Evolutionary conservation across 768 basidiomycete genomes (phyloP), one percentile per base, ranked within the genome.

Genomic region (Saitozyma podzolica): DNA sequence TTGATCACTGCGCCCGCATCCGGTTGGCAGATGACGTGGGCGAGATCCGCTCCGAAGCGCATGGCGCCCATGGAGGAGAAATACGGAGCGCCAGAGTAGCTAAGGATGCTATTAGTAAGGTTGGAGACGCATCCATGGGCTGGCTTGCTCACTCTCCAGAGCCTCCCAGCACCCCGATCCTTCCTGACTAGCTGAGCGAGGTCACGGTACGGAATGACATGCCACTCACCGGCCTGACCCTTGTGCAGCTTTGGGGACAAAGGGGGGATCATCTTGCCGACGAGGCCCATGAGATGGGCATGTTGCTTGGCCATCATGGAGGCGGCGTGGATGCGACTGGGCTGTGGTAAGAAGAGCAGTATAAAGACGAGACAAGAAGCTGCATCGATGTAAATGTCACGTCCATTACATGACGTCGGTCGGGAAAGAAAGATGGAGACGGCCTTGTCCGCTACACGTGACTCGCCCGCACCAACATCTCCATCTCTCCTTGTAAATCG

Each of bases 11-110:
- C 84, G 37, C 92, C 92, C 7, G 96, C 95, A 0, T 86, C 87
- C 0, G 95, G 95, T 7, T 94, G 88, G 81, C 96, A 99, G 59
- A 98, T 95, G 62, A 98, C 91, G 83, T 98, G 96, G 20, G 94
- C 93, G 19, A 97, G 83, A 79, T 98, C 95, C 54, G 89, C 91
- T 41, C 94, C 94, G 75, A 96, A 84, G 67, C 91, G 85, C 66
- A 95, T 84, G 0, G 93, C 90, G 3, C 94, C 88, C 70, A 96
- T 91, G 42, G 92, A 87, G 5, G 93, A 90, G 77, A 97, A 98
- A 84, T 87, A 99, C 0, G 96, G 96, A 17, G 96, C 96, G 14
- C 96, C 96, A 0, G 94, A 91, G 80, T 97, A 98, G 77, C 95
- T 96, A 64, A 5, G 29, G 14, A 50, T 13, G 43, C 0, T 0